Conservation (phyloP, 23 red algal species). For the Gracilaria vermiculophylla region DNA sequence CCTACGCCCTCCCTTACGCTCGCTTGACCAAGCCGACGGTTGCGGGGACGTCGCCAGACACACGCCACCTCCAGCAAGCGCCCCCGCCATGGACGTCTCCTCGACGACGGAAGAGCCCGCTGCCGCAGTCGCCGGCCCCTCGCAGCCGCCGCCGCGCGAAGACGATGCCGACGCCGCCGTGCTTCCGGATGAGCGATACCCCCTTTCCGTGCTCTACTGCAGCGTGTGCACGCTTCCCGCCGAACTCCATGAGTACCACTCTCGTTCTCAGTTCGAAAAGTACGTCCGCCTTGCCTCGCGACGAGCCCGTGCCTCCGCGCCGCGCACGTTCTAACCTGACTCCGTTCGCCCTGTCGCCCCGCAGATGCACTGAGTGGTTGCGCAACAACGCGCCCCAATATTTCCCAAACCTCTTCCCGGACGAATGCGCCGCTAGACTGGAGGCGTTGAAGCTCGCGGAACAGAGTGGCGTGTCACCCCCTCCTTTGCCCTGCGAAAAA, state of each 20-base stretch:
- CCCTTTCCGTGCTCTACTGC: constrained; percentile 50
- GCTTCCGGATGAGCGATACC: constrained; percentile 43
- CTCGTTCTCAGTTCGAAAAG: constrained; percentile 52
- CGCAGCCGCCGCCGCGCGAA: background rate
- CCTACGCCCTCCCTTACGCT: too few species aligned
- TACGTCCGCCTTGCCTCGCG: too few species aligned
- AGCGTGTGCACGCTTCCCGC: constrained; percentile 32
- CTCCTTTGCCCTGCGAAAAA: constrained; percentile 14
- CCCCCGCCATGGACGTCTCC: background rate
- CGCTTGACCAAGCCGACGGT: too few species aligned
- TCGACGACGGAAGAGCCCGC: background rate
- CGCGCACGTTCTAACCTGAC: background rate
- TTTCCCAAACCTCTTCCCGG: constrained; percentile 54
- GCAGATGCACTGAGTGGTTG: constrained; percentile 60
- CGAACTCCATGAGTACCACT: constrained; percentile 63
- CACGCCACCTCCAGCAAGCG: background rate
- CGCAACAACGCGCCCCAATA: constrained; percentile 56
- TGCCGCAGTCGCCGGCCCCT: background rate
- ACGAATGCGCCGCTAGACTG: constrained; percentile 47
- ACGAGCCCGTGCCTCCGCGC: too few species aligned
- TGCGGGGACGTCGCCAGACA: too few species aligned
- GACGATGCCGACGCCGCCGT: background rate
- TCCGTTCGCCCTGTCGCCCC: background rate
- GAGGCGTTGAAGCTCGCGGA: constrained; percentile 42
- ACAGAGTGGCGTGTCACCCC: constrained; percentile 23